A percentile compares a stretch with the other conserved stretches of the same genome.
These are phyloP conservation scores for Leptographium wingfieldii DNA, from an alignment of 2,329 filamentous ascomycete species.

Conservation along the genomic window DNA sequence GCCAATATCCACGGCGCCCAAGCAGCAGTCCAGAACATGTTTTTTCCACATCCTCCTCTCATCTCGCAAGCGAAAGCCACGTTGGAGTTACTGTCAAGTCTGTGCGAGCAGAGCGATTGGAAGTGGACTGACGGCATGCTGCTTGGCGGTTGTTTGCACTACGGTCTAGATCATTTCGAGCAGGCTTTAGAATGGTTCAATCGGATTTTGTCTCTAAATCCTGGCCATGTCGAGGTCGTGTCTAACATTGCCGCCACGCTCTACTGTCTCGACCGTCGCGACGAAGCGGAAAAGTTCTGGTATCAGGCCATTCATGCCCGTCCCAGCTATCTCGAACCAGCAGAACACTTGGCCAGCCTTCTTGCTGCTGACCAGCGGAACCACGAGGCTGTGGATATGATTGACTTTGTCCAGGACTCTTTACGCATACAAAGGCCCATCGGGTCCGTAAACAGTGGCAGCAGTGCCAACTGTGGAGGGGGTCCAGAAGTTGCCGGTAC, in stretches of 20 bases:
- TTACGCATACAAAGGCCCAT: slow-evolving; percentile 34
- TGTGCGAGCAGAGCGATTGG: slow-evolving; percentile 73
- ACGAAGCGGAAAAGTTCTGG: slow-evolving; percentile 82
- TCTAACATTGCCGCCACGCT: slow-evolving; percentile 87
- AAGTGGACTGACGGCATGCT: slow-evolving; percentile 90
- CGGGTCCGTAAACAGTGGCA: neutral
- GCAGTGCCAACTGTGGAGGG: neutral
- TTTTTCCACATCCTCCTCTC: slow-evolving; percentile 22
- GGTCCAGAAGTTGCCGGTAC: neutral
- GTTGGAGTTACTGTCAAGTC: slow-evolving; percentile 55
- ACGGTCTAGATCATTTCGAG: slow-evolving; percentile 74
- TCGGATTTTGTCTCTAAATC: slow-evolving; percentile 43
- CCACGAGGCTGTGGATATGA: slow-evolving; percentile 75
- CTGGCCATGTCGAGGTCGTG: slow-evolving; percentile 74
- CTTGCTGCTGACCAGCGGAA: slow-evolving; percentile 71
- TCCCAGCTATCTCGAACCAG: slow-evolving; percentile 85
- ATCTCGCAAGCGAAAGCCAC: slow-evolving; percentile 49
- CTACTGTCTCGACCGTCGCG: slow-evolving; percentile 66
- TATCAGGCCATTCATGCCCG: slow-evolving; percentile 67
- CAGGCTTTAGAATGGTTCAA: slow-evolving; percentile 65
- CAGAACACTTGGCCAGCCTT: slow-evolving; percentile 84
- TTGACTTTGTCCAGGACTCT: slow-evolving; percentile 69
- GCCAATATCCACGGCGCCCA: slow-evolving; percentile 6
- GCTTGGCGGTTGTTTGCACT: slow-evolving; percentile 80
- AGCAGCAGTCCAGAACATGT: slow-evolving; percentile 8